Evolutionary conservation across 495 filamentous ascomycete species (phyloP).

Genomic region (Gamarada debralockiae): DNA sequence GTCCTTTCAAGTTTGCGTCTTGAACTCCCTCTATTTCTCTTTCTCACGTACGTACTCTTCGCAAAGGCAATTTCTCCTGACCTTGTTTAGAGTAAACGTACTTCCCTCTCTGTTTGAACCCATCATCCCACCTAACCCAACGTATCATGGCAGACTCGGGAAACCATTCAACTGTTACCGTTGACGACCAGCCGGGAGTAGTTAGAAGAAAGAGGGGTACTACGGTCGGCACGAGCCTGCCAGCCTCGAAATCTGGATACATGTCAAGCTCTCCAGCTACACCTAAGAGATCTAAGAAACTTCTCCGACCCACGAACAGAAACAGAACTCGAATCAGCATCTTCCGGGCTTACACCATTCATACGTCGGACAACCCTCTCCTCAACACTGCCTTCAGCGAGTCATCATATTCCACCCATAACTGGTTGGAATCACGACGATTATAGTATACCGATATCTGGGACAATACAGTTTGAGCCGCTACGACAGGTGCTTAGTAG

Average conservation of each 20-base stretch:
- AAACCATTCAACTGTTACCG: background rate
- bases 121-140: too few relatives aligned
- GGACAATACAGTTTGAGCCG: conserved; percentile 58
- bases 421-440: conserved; percentile 11
- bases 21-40: too few relatives aligned
- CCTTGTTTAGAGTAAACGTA: too few relatives aligned
- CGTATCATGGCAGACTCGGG: conserved; percentile 12
- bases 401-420: conserved; percentile 37
- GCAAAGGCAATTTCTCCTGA: too few relatives aligned
- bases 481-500: conserved; percentile 63
- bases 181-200: conserved; percentile 17
- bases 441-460: conserved; percentile 24
- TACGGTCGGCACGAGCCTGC: conserved; percentile 1
- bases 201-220: conserved; percentile 16
- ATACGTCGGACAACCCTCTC: conserved; percentile 59
- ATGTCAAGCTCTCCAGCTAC: conserved; percentile 24
- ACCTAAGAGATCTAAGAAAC: conserved; percentile 46
- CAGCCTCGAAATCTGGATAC: background rate
- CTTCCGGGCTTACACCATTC: conserved; percentile 68
- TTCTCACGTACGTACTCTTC: too few relatives aligned
- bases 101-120: too few relatives aligned
- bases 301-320: conserved; percentile 67
- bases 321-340: conserved; percentile 29
- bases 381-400: conserved; percentile 38
- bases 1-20: too few relatives aligned